Percentiles rank a stretch among this genome's conserved stretches.
phyloP scores from a whole-genome alignment of 2,329 filamentous ascomycete genomes.

The Phaeosphaeriaceae sp. region DNA sequence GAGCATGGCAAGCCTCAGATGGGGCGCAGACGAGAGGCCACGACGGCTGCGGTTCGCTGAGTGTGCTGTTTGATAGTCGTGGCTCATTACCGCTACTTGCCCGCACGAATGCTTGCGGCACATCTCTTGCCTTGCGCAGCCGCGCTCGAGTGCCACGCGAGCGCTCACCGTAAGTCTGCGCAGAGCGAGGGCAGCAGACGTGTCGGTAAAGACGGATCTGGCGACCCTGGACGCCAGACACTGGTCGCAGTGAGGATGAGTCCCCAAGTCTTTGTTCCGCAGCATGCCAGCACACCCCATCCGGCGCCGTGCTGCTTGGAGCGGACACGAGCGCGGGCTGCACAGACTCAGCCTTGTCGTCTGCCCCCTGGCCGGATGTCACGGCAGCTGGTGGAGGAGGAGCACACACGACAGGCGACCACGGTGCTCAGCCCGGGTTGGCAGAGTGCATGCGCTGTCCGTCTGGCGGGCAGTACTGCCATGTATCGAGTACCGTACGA shows the following conservation, averaged over 20 bases:
- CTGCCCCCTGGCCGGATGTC: conserved; percentile 15
- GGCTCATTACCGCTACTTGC: conserved; percentile 18
- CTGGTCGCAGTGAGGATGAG: conserved; percentile 21
- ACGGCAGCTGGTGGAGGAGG: conserved; percentile 12
- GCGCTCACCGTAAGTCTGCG: conserved; percentile 14
- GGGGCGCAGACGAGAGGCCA: conserved; percentile 1
- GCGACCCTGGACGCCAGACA: conserved; percentile 8
- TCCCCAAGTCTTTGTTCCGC: conserved; percentile 21
- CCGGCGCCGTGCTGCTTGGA: conserved; percentile 4
- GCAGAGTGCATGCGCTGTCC: conserved; percentile 15
- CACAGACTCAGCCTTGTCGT: conserved; percentile 12
- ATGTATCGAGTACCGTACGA: conserved; percentile 1
- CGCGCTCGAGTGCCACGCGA: conserved; percentile 5
- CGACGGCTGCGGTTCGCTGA: conserved; percentile 18
- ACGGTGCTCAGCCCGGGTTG: conserved; percentile 11
- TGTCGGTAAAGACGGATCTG: conserved; percentile 20
- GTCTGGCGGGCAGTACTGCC: neutral
- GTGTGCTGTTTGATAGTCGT: conserved; percentile 16
- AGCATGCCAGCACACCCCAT: conserved; percentile 18
- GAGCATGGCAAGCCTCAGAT: conserved; percentile 18
- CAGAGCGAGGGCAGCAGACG: conserved; percentile 11
- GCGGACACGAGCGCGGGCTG: conserved; percentile 1
- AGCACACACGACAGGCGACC: neutral
- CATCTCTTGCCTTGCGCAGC: conserved; percentile 5
- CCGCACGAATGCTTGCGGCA: conserved; percentile 8